Base-by-base conservation (phyloP, 1,139 yeast species). In the Casaregolazyma suthepensis region DNA sequence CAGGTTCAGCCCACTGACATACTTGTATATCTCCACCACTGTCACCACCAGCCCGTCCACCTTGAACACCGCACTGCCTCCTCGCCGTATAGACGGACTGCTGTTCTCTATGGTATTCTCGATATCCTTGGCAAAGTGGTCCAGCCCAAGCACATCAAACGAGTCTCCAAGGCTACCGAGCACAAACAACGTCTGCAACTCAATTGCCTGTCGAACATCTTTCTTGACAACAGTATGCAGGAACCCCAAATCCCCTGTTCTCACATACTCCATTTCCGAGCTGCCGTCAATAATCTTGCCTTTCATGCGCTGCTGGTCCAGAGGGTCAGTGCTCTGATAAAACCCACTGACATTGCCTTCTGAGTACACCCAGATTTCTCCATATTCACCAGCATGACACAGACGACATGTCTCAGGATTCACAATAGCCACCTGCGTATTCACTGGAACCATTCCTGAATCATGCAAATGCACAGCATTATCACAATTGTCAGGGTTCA, bases 201-300 rank as follows among this genome's bases (percentile, higher is more conserved):
- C 85, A 19, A 80, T 71, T 3, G 74, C 69, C 2, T 72, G 71
- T 19, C 72, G 70, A 9, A 64, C 63, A 38, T 46, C 48, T 7
- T 61, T 60, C 49, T 76, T 71, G 2, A 76, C 79, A 9, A 87
- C 82, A 35, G 83, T 85, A 65, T 90, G 96, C 56, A 93, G 75
- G 66, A 93, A 93, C 0, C 99, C 99, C 45, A 93, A 74, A 65
- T 93, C 97, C 0, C 98, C 99, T 0, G 99, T 93, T 60, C 99
- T 77, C 56, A 88, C 74, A 67, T 88, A 94, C 3, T 78, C 74
- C 50, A 83, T 72, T 1, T 80, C 79, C 0, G 79, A 75, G 62
- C 85, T 83, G 31, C 89, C 93, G 45, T 80, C 85, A 9, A 66
- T 72, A 43, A 87, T 77, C 52, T 73, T 76, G 18, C 87, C 87